Base-by-base conservation (phyloP, 257 asterid genomes). In the Osmanthus fragrans region DNA sequence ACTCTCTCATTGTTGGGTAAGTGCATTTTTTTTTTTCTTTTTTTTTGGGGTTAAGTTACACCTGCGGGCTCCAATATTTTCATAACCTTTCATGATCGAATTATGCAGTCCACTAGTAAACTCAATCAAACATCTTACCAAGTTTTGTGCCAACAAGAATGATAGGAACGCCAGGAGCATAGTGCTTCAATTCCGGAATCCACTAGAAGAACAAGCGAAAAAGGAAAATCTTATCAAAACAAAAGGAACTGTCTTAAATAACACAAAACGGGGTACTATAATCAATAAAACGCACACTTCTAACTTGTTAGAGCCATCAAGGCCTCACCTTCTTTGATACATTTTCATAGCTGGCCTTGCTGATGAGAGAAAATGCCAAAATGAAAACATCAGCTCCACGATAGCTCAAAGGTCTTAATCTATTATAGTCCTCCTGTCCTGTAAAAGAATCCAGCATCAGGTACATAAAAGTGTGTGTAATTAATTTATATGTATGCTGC, bases 321-420 rank as follows among this genome's bases (percentile, higher is more conserved):
- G 23, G 18, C 45, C 73, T 75, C 75, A 83, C 91, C 91, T 87
- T 87, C 83, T 87, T 87, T 68, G 88, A 80, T 76, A 87, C 91
- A 73, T 87, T 87, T 79, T 87, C 91, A 73, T 87, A 87, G 79
- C 91, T 87, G 49, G 91, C 91, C 82, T 87, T 87, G 73, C 91
- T 87, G 66, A 87, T 87, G 80, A 87, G 91, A 75, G 91, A 87
- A 80, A 87, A 85, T 5, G 91, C 91, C 83, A 87, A 85, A 77
- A 87, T 87, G 86, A 87, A 87, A 73, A 85, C 89, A 81, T 85
- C 91, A 72, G 91, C 89, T 73, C 91, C 91, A 63, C 91, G 90
- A 74, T 87, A 87, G 76, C 90, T 87, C 83, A 87, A 75, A 76
- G 90, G 90, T 78, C 90, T 82, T 82, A 87, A 76, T 81, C 90